Base-by-base conservation (phyloP, 306 rosid genomes). In the Prunus armeniaca region DNA sequence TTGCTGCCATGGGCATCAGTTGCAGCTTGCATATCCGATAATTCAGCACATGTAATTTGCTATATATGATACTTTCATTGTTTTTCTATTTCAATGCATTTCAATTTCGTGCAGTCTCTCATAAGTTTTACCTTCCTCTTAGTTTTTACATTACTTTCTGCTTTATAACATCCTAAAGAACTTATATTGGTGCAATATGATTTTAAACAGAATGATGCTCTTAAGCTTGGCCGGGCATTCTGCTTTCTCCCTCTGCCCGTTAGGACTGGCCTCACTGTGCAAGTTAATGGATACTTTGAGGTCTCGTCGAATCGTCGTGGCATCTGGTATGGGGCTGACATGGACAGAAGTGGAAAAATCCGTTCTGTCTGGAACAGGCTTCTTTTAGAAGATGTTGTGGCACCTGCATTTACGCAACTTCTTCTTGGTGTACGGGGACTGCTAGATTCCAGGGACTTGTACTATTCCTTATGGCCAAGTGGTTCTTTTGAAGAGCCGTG, bases 401-500 rank as follows among this genome's bases (percentile, higher is more conserved):
- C 96, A 68, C 93, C 98, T 54, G 77, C 96, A 55, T 94, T 94
- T 84, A 80, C 82, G 34, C 86, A 89, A 80, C 81, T 94, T 85
- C 90, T 94, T 69, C 90, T 85, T 80, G 87, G 90, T n/a, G 81
- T 85, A 74, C 91, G 80, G 72, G 89, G 79, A 22, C 78, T 88
- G 80, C 82, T 90, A 57, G 93, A 91, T 82, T 95, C 96, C 19
- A 88, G 87, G 19, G 61, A 82, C 56, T 46, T 70, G 25, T 94
- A 92, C 87, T 88, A 92, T 84, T 89, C 97, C 55, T 82, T 92
- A 76, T 94, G 96, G 97, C 98, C 98, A 41, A 73, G 72, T 80
- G 98, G 98, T 60, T 83, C 96, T 77, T 94, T 90, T 85, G 97
- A 94, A 83, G 96, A 92, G 93, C 98, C 98, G 50, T 94, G 98